These are phyloP conservation scores for Syzygium malaccense DNA, from an alignment of 441 rosid genomes.

Conservation along the genomic window DNA sequence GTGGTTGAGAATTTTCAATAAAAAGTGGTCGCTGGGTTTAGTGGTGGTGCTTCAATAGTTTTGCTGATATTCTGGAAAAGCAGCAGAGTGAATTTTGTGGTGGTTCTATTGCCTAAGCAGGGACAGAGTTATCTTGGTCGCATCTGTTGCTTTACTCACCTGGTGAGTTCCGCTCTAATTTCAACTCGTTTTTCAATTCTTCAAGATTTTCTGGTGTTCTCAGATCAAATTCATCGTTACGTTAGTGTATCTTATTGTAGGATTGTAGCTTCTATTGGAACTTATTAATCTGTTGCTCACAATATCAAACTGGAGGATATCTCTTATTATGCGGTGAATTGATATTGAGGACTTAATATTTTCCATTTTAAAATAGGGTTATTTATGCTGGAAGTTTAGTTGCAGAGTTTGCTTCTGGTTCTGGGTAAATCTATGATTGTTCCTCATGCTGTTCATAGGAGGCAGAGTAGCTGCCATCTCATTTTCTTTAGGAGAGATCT, in stretches of 20 bases:
- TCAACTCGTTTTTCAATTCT: background rate
- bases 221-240: background rate
- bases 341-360: background rate
- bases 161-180: background rate
- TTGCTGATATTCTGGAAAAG: background rate
- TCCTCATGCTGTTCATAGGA: background rate
- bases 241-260: background rate
- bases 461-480: background rate
- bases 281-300: background rate
- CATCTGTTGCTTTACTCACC: background rate
- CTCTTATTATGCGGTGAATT: background rate
- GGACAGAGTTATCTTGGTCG: background rate
- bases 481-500: background rate
- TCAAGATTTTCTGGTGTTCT: background rate
- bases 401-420: background rate
- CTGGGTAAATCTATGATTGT: background rate
- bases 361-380: background rate
- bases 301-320: background rate
- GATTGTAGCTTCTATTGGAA: background rate
- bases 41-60: background rate
- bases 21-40: background rate
- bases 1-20: background rate
- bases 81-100: background rate
- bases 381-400: background rate
- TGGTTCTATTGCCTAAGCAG: background rate